Evolutionary conservation across 2,329 filamentous ascomycete genomes (phyloP), one percentile per base, ranked within the genome.

Genomic region (Aspergillus caelatus): DNA sequence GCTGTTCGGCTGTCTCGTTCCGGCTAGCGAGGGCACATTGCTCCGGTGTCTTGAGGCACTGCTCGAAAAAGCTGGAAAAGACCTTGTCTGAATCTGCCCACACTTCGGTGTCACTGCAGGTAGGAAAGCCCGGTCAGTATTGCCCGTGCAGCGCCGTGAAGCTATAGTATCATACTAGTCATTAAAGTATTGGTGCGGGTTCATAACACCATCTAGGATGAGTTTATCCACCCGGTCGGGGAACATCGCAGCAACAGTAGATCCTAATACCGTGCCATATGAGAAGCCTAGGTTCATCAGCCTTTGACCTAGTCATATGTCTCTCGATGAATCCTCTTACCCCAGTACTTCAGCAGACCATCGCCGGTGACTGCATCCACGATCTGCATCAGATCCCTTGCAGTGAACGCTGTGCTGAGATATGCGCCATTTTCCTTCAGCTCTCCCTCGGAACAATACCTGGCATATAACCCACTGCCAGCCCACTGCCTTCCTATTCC

Each of bases 401-500:
- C 82, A 0, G 76, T 74, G 63, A 80, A 83, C 0, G 79, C 77
- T 0, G 81, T 83, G 11, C 82, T 80, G 4, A 84, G 67, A 9
- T 80, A 67, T 5, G 60, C 58, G 1, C 75, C 80, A 0, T 69
- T 79, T 2, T 77, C 66, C 19, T 75, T 59, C 53, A 60, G 36
- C 10, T 57, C 45, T 16, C 34, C 54, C 7, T 65, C 28, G 10
- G 52, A 50, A 50, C 65, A 69, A 11, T 30, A 26, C 26, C 62
- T 36, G 4, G 62, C 62, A 12, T 57, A n/a, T 8, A 66, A 23
- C 3, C 45, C 48, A 3, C 45, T 45, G 26, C 34, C 36, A 3
- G 59, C 48, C 58, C 58, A 66, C 4, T 56, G 60, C 14, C 45
- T 62, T 21, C 62, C 56, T 36, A 66, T 55, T 6, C 58, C 52